Evolutionary conservation across 176 grass and related monocot genomes (phyloP), one percentile per base, ranked within the genome.

Genomic region (Pontederia paniculata): DNA sequence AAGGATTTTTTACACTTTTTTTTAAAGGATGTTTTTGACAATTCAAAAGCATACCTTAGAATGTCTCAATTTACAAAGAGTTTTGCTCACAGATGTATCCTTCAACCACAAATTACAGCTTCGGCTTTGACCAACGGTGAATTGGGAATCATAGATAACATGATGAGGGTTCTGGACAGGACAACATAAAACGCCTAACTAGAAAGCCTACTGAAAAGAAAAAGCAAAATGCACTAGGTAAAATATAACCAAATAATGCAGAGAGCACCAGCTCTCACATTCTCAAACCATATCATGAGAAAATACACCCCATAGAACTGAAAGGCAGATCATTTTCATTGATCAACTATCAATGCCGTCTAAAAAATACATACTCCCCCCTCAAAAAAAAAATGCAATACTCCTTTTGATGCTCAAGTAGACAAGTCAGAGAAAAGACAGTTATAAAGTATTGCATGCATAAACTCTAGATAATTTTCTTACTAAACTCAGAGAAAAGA

Each of bases 51-150:
- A 19, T 84, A 88, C 94, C 83, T 98, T 75, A 53, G 62, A 58
- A 52, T 81, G 77, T 59, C 70, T 70, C 50, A 93, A 43, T 59
- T 79, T 98, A 80, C 94, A 98, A 62, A 98, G 94, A 59, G 66
- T 69, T 84, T 84, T 88, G 77, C 87, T 88, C 58, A 91, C 77
- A 60, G 66, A 67, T 64, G 77, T 56, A 60, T 91, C 87, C 65
- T 88, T 93, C 80, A 98, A 62, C 62, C 73, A 80, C 63, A 98
- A 75, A 77, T 82, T 81, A 53, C 83, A 98, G 53, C 2, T 71
- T 72, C 71, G 80, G 42, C 58, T 85, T 75, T 84, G 83, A 1
- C 94, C 94, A 82, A 98, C 59, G 19, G 78, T 73, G 85, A 98
- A 84, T 57, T 79, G 70, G 75, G 72, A 43, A 41, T 25, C 62